Evolutionary conservation across 768 basidiomycete species (phyloP), one percentile per base, ranked within the genome.

Genomic region (Scleroderma bovista): DNA sequence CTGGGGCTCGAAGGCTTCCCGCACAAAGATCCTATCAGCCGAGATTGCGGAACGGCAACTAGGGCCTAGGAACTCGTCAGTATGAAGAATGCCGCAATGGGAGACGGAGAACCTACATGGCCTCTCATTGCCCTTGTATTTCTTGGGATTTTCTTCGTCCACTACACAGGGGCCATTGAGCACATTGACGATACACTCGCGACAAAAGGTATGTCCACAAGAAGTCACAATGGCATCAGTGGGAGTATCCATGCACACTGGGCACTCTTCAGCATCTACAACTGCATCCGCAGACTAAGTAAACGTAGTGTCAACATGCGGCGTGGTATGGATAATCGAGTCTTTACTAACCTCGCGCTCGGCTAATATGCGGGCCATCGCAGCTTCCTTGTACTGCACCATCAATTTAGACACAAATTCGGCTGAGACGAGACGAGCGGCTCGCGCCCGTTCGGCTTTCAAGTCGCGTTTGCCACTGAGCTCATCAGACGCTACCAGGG

Each of bases 121-220:
- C 8, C 77, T 72, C 55, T 80, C 74, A 32, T 77, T 60, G 1
- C 59, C 60, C 36, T 70, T 72, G 56, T 71, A 72, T 20, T 67
- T 66, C 11, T 54, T 55, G 6, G 53, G 55, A 33, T 76, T 74
- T 19, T 71, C 68, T 2, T 58, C 61, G 26, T 64, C 71, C 16
- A 69, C 69, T 5, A 63, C 63, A 5, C 57, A 56, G 24, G 73
- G 68, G 1, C 61, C 58, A 38, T 77, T 69, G 37, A 84, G 55
- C 20, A 79, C 70, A 37, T 75, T 72, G n/a, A 65, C 76, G 72
- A 53, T 69, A 57, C 86, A 87, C 34, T 76, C 74, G 7, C 71
- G 69, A 60, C 86, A 87, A 64, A 84, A 87, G 1, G 74, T 63
- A 56, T 87, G 86, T 2, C 62, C 61, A 57, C 87, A 89, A 0